Conservation (phyloP, 75 land plant species). For the Pinus taeda region DNA sequence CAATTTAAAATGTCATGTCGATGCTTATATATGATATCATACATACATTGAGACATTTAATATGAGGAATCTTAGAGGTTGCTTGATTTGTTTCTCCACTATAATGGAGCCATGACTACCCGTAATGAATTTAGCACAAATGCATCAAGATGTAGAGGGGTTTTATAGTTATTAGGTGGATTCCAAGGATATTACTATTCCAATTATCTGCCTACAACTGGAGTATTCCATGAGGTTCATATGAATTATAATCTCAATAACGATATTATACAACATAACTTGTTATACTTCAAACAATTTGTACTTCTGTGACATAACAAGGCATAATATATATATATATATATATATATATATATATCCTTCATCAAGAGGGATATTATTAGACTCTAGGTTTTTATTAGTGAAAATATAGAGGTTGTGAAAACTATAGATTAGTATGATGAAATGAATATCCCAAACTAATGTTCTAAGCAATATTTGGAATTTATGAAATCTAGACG, state of each 20-base stretch:
- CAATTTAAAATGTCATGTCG: too few relatives aligned
- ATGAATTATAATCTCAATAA: constrained; percentile 4
- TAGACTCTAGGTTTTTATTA: not conserved
- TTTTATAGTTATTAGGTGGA: constrained; percentile 12
- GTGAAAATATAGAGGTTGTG: constrained; percentile 14
- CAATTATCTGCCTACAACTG: not conserved
- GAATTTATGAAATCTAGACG: not conserved
- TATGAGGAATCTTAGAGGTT: too few relatives aligned
- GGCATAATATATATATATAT: too few relatives aligned
- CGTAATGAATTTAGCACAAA: not conserved
- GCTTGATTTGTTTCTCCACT: too few relatives aligned
- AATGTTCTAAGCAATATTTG: not conserved
- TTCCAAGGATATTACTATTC: constrained; percentile 10
- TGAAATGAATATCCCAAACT: not conserved
- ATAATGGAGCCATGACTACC: not conserved
- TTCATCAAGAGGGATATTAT: too few relatives aligned
- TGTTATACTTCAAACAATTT: too few relatives aligned
- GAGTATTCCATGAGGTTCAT: constrained; percentile 11
- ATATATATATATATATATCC: too few relatives aligned
- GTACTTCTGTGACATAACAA: too few relatives aligned
- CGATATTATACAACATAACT: not conserved
- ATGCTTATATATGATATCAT: too few relatives aligned
- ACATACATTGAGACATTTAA: too few relatives aligned
- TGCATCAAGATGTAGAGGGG: not conserved
- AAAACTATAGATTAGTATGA: constrained; percentile 4